A percentile compares a stretch with the other conserved stretches of the same genome.
These are phyloP conservation scores for Thalassiosira pacifica DNA, from an alignment of 352 stramenopile species.

Conservation along the genomic window DNA sequence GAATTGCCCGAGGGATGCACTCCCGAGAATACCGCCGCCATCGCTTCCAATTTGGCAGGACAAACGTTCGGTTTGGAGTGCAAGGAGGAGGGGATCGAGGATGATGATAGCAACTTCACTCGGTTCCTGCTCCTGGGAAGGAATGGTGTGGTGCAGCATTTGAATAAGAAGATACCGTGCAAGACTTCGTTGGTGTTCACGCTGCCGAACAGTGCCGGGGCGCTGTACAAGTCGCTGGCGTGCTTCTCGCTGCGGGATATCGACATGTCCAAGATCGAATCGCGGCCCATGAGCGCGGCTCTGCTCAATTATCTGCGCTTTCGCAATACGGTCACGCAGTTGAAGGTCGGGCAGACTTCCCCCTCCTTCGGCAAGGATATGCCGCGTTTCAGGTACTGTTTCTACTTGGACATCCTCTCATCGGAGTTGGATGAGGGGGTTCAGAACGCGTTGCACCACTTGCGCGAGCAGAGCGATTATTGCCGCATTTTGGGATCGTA, in stretches of 20 bases:
- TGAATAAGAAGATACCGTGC: slow-evolving; percentile 86
- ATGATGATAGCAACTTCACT: slow-evolving; percentile 93
- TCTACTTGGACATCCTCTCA: slow-evolving; percentile 87
- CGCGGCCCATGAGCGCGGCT: slow-evolving; percentile 83
- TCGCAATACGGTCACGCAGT: slow-evolving; percentile 63
- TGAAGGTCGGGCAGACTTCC: slow-evolving; percentile 35
- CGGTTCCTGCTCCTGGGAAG: slow-evolving; percentile 92
- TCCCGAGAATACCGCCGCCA: slow-evolving; percentile 89
- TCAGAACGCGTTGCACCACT: slow-evolving; percentile 84
- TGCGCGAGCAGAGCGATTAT: slow-evolving; percentile 85
- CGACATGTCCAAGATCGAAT: slow-evolving; percentile 91
- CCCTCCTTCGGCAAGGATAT: slow-evolving; percentile 60
- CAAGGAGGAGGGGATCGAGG: slow-evolving; percentile 86
- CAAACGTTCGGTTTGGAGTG: slow-evolving; percentile 92
- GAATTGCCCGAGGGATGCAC: slow-evolving; percentile 82
- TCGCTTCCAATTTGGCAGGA: slow-evolving; percentile 95
- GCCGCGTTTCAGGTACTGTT: slow-evolving; percentile 86
- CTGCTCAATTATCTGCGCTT: slow-evolving; percentile 86
- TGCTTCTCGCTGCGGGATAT: slow-evolving; percentile 90
- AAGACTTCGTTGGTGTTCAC: slow-evolving; percentile 91
- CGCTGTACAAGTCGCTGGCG: slow-evolving; percentile 89
- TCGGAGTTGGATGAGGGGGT: slow-evolving; percentile 76
- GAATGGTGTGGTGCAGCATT: slow-evolving; percentile 84
- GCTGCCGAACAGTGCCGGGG: slow-evolving; percentile 85
- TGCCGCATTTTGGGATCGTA: slow-evolving; percentile 85